Base-by-base conservation (phyloP, 2,329 filamentous ascomycete genomes). In the Fusarium sp. region DNA sequence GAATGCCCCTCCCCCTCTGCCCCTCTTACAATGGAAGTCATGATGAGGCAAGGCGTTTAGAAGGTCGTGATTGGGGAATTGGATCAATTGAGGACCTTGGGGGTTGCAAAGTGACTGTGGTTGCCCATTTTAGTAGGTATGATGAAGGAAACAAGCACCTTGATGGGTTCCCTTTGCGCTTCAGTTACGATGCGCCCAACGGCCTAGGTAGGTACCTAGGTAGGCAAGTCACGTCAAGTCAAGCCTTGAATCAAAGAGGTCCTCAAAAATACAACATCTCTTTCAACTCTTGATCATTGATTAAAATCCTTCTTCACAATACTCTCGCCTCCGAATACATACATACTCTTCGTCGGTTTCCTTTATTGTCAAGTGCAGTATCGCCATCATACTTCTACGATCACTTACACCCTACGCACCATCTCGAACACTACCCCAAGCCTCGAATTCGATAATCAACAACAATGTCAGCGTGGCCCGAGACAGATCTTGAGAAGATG, bases 401-500 rank as follows among this genome's bases (percentile, higher is more conserved):
- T 23, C 30, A 44, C 61, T 65, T 49, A 45, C 14, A 65, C 53
- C 23, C 56, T 41, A 14, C 30, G 16, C 7, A 25, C 30, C 18
- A 31, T 26, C 12, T 25, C 9, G 18, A 42, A 25, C 13, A 39
- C 12, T 26, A 26, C 55, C 6, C 14, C 18, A 45, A 45, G 11
- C 34, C 12, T 30, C 23, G 34, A 53, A 41, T 31, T 43, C 31
- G 25, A 53, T 16, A 58, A 26, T 39, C 44, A 37, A n/a, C 43
- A 26, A 55, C 49, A 31, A 77, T 77, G 72, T 58, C 59, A 18
- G 74, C 71, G 25, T 65, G 62, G 23, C 67, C 73, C 18, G 76
- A 80, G 31, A 62, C 68, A 49, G 77, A 80, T 21, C 56, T 81
- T 14, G 74, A 77, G 3, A 77, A 78, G 44, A 79, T 81, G 19